These are phyloP conservation scores for Rhodotorula sphaerocarpa DNA, from an alignment of 768 basidiomycete species.

Conservation along the genomic window DNA sequence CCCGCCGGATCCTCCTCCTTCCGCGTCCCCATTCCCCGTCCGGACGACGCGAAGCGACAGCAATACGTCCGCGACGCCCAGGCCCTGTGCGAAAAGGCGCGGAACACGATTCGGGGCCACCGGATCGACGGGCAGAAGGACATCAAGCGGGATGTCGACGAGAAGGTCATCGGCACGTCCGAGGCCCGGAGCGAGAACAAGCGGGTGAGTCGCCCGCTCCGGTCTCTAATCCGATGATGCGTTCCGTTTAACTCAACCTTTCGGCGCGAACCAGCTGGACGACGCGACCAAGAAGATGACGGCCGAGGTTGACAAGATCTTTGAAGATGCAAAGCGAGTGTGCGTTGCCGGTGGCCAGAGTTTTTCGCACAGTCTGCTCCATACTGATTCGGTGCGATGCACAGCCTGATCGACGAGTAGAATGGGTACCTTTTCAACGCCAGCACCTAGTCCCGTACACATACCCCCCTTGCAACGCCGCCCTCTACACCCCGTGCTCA, in stretches of 20 bases:
- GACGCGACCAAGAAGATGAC: slow-evolving; percentile 33
- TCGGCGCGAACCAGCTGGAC: no score
- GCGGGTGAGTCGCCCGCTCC: slow-evolving; percentile 5
- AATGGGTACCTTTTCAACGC: no score
- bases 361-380: no score
- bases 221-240: not conserved
- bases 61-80: slow-evolving; percentile 26
- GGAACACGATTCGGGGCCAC: slow-evolving; percentile 16
- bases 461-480: no score
- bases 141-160: slow-evolving; percentile 31
- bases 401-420: no score
- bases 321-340: slow-evolving; percentile 34
- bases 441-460: no score
- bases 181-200: slow-evolving; percentile 24
- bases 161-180: slow-evolving; percentile 21
- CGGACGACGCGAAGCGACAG: slow-evolving; percentile 31
- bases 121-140: slow-evolving; percentile 34
- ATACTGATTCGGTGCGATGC: no score
- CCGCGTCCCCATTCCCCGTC: slow-evolving; percentile 22
- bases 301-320: slow-evolving; percentile 34
- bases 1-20: slow-evolving; percentile 14
- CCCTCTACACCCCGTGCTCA: not conserved
- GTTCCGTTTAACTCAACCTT: no score
- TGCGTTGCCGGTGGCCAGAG: not conserved
- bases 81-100: slow-evolving; percentile 26